A percentile compares a stretch with the other conserved stretches of the same genome.
phyloP scores from a whole-genome alignment of 2,329 filamentous ascomycete genomes.

The Bipolaris cookei region DNA sequence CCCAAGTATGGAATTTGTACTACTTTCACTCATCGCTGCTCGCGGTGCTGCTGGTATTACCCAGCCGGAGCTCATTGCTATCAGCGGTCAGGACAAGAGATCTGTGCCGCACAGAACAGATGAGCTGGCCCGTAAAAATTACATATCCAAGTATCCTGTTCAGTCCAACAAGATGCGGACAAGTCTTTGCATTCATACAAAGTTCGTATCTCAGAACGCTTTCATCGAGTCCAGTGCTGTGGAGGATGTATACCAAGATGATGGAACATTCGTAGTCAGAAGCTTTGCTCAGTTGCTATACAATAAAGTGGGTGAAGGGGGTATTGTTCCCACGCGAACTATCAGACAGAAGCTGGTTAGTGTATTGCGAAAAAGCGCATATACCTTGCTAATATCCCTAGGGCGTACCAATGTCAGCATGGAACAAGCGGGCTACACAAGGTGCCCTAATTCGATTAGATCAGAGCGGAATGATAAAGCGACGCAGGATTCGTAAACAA shows the following conservation, averaged over 20 bases:
- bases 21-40: constrained; percentile 65
- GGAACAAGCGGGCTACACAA: constrained; percentile 50
- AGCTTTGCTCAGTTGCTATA: constrained; percentile 58
- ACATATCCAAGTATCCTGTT: constrained; percentile 62
- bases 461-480: constrained; percentile 50
- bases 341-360: constrained; percentile 58
- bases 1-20: constrained; percentile 60
- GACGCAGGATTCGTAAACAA: constrained; percentile 43
- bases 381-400: constrained; percentile 26
- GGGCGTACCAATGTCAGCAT: constrained; percentile 43
- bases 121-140: constrained; percentile 62
- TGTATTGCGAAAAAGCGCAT: background rate
- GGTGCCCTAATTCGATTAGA: constrained; percentile 50
- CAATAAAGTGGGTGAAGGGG: constrained; percentile 55
- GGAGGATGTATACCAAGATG: constrained; percentile 45
- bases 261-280: constrained; percentile 55
- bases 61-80: constrained; percentile 61
- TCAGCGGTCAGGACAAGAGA: constrained; percentile 68
- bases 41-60: constrained; percentile 61
- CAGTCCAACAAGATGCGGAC: constrained; percentile 57
- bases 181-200: constrained; percentile 62
- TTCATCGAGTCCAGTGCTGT: constrained; percentile 36
- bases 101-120: constrained; percentile 68
- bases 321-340: constrained; percentile 60
- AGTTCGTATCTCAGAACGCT: constrained; percentile 52